phyloP scores from a whole-genome alignment of 2,329 filamentous ascomycete species.

The Huntiella decipiens region DNA sequence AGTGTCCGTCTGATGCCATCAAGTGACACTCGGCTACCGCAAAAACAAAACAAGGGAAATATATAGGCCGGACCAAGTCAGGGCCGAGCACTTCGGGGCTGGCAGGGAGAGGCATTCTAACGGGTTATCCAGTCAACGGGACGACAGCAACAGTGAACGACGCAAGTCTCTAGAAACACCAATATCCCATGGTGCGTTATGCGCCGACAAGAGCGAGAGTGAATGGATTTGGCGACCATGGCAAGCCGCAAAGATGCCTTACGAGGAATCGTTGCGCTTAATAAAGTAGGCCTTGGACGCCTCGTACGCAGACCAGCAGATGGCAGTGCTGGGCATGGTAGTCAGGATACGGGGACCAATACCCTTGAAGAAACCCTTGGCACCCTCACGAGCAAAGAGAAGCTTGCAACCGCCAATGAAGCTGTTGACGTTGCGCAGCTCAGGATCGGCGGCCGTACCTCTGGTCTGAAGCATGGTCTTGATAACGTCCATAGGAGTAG shows the following conservation, averaged over 20 bases:
- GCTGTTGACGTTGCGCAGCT: slow-evolving; percentile 70
- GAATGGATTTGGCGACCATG: too few relatives aligned
- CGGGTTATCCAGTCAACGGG: too few relatives aligned
- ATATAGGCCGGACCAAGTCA: slow-evolving; percentile 1
- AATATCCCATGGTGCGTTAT: too few relatives aligned
- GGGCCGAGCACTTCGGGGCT: slow-evolving; percentile 1
- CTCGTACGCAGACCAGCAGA: slow-evolving; percentile 78
- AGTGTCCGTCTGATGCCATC: too few relatives aligned
- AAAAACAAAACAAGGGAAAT: background rate
- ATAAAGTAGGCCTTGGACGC: slow-evolving; percentile 49
- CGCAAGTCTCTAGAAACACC: too few relatives aligned
- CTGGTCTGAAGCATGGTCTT: slow-evolving; percentile 94
- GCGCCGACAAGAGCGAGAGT: too few relatives aligned
- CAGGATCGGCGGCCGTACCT: slow-evolving; percentile 60
- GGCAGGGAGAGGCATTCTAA: background rate
- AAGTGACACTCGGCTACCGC: too few relatives aligned
- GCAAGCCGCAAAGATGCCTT: too few relatives aligned
- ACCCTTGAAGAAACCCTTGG: slow-evolving; percentile 80
- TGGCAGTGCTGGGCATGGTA: slow-evolving; percentile 97
- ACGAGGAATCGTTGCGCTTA: slow-evolving; percentile 25
- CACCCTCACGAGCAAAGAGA: slow-evolving; percentile 67
- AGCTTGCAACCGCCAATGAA: slow-evolving; percentile 62
- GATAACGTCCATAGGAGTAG: slow-evolving; percentile 92
- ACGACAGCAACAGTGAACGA: too few relatives aligned
- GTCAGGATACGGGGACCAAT: slow-evolving; percentile 80